These are phyloP conservation scores for Dendryphion nanum DNA, from an alignment of 2,329 filamentous ascomycete species.

Conservation along the genomic window DNA sequence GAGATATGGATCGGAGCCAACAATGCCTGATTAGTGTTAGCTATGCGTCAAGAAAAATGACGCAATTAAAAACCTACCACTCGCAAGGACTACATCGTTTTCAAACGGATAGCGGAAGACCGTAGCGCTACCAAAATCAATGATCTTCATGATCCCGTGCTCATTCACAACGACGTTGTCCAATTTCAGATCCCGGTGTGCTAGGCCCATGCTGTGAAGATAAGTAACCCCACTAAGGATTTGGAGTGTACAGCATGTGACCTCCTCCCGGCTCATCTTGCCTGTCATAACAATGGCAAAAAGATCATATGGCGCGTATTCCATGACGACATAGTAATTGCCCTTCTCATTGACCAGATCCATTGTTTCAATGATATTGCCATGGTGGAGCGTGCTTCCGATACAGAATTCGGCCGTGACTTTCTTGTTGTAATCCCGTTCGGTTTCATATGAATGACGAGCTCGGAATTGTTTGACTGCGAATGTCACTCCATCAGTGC, in stretches of 20 bases:
- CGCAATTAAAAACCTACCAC: conserved; percentile 57
- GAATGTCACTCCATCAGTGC: conserved; percentile 88
- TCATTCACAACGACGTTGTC: conserved; percentile 98
- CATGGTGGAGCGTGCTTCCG: conserved; percentile 92
- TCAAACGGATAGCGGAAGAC: conserved; percentile 98
- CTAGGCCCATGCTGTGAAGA: conserved; percentile 89
- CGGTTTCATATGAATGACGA: conserved; percentile 86
- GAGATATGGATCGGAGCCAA: conserved; percentile 90
- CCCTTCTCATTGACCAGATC: conserved; percentile 94
- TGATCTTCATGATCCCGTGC: conserved; percentile 97
- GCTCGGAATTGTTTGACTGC: conserved; percentile 96
- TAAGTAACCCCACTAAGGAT: conserved; percentile 94
- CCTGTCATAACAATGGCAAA: conserved; percentile 99
- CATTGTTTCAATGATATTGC: conserved; percentile 96
- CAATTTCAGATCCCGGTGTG: conserved; percentile 91
- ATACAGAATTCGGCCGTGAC: conserved; percentile 98
- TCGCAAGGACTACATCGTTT: conserved; percentile 76
- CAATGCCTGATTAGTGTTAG: conserved; percentile 57
- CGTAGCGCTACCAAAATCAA: conserved; percentile 96
- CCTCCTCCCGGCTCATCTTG: conserved; percentile 89
- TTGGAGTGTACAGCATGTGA: conserved; percentile 88
- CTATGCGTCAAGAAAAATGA: conserved; percentile 1
- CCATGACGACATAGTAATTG: conserved; percentile 98
- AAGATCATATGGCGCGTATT: conserved; percentile 92
- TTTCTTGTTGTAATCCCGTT: conserved; percentile 97